Base-by-base conservation (phyloP, 1,284 basidiomycete species). In the Takashimella tepidaria region DNA sequence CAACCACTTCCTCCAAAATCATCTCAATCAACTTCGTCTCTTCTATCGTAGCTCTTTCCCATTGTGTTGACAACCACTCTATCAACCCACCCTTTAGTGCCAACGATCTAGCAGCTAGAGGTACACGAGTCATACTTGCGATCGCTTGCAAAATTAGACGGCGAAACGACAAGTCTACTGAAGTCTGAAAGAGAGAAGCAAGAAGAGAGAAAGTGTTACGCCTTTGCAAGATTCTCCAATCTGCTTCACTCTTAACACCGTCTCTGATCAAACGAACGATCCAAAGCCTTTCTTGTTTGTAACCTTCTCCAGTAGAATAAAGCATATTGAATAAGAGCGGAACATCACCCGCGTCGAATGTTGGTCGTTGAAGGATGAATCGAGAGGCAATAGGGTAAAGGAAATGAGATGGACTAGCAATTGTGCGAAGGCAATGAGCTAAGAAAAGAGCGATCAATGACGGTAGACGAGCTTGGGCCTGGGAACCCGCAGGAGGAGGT, bases 161-260 rank as follows among this genome's bases (percentile, higher is more conserved):
- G 19, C 84, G 80, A 64, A 87, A 73, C 0, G 75, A 51, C 0
- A 69, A 60, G 58, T 91, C 87, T 0, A 76, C 70, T 40, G 78
- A 76, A 4, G 82, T 81, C 57, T 88, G 84, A 71, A 85, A 92
- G 49, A 93, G 69, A 60, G 87, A 89, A 0, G 88, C 85, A 3
- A 96, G 74, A 25, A 95, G 77, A 57, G 91, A 88, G 87, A 89
- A 92, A 0, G 88, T 90, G 68, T 92, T 88, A 25, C 92, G 76
- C 44, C 89, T 79, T 63, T 84, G 85, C 55, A 93, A 76, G 1
- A 92, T 81, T 31, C 79, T 80, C 90, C 92, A 95, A 63, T 96
- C 92, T 21, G 76, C 71, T 23, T 76, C 71, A 23, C 82, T 81
- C 53, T 80, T 79, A 79, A 91, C 84, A 0, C 88, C 88, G 62